phyloP scores from a whole-genome alignment of 345 rosid species.

The Atalantia buxifolia region DNA sequence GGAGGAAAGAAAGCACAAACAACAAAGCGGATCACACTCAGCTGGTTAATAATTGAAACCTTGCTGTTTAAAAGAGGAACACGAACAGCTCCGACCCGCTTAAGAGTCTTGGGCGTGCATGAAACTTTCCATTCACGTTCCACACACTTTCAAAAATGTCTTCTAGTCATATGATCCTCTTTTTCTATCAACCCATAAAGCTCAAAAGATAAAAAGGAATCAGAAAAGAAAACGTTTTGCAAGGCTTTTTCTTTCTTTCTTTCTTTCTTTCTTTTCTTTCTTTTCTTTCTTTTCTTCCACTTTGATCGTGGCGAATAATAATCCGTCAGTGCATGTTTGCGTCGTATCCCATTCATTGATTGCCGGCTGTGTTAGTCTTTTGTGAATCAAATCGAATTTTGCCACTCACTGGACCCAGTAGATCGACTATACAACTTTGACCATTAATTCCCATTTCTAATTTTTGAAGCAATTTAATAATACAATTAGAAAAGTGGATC shows the following conservation, averaged over 20 bases:
- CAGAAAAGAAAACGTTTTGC: neutral
- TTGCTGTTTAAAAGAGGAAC: slow-evolving; percentile 15
- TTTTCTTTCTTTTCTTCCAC: neutral
- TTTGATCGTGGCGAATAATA: neutral
- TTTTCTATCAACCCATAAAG: neutral
- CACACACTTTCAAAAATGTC: neutral
- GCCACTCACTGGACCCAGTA: neutral
- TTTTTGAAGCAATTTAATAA: neutral
- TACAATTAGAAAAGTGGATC: no score
- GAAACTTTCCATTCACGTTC: slow-evolving; percentile 5
- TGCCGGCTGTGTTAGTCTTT: neutral
- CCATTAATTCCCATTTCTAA: neutral
- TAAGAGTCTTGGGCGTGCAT: neutral
- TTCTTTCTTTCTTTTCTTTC: neutral
- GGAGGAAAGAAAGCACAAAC: neutral
- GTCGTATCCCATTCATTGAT: neutral
- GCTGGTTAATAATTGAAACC: neutral
- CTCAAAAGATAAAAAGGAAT: no score
- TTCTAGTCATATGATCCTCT: neutral
- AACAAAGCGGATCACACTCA: neutral
- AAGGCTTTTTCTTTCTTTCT: neutral
- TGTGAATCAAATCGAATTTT: neutral
- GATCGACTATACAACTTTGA: neutral
- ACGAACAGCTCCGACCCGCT: neutral
- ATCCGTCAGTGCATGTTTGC: neutral